Conservation (phyloP, 768 basidiomycete species). For the Trametes cinnabarina region DNA sequence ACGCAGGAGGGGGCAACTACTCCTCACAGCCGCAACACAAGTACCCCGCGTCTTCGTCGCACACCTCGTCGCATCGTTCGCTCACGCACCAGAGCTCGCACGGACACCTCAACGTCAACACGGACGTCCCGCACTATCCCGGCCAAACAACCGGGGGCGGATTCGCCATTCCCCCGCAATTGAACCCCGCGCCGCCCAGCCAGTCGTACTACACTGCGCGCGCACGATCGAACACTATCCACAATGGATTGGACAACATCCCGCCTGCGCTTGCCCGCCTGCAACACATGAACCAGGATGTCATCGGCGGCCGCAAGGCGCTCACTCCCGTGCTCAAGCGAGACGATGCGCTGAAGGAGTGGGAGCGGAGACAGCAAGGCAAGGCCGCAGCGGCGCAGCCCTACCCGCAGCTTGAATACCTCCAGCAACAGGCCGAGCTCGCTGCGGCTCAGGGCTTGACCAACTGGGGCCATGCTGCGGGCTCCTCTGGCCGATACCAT, state of each 20-base stretch:
- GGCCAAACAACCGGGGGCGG: conserved; percentile 22
- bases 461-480: conserved; percentile 44
- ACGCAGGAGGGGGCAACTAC: conserved; percentile 6
- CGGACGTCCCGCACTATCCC: conserved; percentile 26
- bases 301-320: conserved; percentile 73
- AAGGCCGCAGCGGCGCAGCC: conserved; percentile 69
- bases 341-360: conserved; percentile 93
- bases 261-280: conserved; percentile 90
- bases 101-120: conserved; percentile 40
- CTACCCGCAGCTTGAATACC: conserved; percentile 86
- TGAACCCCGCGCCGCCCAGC: conserved; percentile 54
- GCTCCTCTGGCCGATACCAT: conserved; percentile 46
- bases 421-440: conserved; percentile 92
- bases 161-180: conserved; percentile 24
- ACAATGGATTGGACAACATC: conserved; percentile 86
- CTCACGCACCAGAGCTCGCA: conserved; percentile 52
- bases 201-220: conserved; percentile 71
- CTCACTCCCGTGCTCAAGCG: conserved; percentile 92
- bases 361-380: conserved; percentile 86
- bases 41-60: conserved; percentile 31
- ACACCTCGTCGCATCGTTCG: conserved; percentile 38
- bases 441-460: conserved; percentile 61
- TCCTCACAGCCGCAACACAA: conserved; percentile 17
- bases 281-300: conserved; percentile 86
- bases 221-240: conserved; percentile 88